Evolutionary conservation across 345 rosid genomes (phyloP).

Genomic region (Salix dunnii): DNA sequence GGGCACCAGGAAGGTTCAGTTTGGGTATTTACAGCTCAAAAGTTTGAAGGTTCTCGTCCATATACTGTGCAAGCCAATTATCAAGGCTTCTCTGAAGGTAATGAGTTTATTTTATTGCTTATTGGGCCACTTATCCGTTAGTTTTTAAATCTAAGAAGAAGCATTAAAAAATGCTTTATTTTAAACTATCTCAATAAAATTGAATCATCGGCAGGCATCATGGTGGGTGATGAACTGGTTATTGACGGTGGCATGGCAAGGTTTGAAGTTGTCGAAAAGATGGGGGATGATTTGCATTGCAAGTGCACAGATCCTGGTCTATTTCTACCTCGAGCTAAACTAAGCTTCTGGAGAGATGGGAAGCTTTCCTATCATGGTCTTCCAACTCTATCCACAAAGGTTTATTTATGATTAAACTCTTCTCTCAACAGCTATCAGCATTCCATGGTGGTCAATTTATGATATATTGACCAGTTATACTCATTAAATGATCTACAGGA

Average conservation of each 20-base stretch:
- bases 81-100: constrained; percentile 68
- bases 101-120: not conserved
- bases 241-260: constrained; percentile 81
- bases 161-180: not conserved
- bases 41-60: constrained; percentile 48
- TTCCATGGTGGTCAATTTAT: not conserved
- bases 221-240: constrained; percentile 64
- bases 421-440: not conserved
- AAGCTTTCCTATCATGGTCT: constrained; percentile 39
- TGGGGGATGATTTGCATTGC: constrained; percentile 53
- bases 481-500: constrained; percentile 37
- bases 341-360: constrained; percentile 70
- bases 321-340: constrained; percentile 66
- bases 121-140: not conserved
- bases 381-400: constrained; percentile 63
- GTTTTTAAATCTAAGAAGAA: not conserved
- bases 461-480: not conserved
- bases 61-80: constrained; percentile 60
- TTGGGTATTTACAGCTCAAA: constrained; percentile 55
- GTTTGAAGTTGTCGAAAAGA: constrained; percentile 59
- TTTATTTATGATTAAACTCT: constrained; percentile 13
- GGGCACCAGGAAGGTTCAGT: constrained; percentile 54
- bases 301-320: constrained; percentile 64
- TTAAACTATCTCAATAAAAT: not conserved
- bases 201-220: constrained; percentile 36